These are phyloP conservation scores for Aspergillus pseudoterreus DNA, from an alignment of 2,329 filamentous ascomycete genomes.

Conservation along the genomic window DNA sequence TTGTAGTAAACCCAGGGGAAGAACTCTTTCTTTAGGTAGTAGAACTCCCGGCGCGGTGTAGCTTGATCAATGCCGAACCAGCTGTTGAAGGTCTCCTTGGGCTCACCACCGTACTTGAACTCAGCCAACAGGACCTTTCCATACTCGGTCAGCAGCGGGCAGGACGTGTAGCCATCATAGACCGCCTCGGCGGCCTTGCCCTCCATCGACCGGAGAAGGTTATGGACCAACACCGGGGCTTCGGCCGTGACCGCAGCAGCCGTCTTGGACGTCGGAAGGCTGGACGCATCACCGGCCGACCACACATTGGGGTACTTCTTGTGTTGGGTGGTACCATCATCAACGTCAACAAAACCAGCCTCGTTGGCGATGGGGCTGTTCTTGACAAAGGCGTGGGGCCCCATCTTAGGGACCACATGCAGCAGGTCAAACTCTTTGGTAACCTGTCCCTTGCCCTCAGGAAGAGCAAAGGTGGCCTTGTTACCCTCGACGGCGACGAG, in stretches of 20 bases:
- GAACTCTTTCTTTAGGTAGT: slow-evolving; percentile 63
- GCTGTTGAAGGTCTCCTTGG: slow-evolving; percentile 60
- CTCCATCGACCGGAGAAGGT: slow-evolving; percentile 45
- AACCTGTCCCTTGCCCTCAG: slow-evolving; percentile 44
- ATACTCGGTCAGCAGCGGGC: slow-evolving; percentile 54
- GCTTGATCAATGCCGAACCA: slow-evolving; percentile 57
- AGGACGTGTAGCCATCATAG: slow-evolving; percentile 57
- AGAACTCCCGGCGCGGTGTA: slow-evolving; percentile 55
- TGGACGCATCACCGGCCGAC: slow-evolving; percentile 59
- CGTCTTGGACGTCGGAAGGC: slow-evolving; percentile 56
- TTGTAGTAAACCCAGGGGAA: slow-evolving; percentile 65
- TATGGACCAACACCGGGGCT: slow-evolving; percentile 50
- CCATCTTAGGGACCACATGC: slow-evolving; percentile 59
- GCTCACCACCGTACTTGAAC: slow-evolving; percentile 61
- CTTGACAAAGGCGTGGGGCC: slow-evolving; percentile 53
- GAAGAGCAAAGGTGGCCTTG: slow-evolving; percentile 49
- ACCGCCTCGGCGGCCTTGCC: slow-evolving; percentile 42
- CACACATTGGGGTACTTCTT: slow-evolving; percentile 56
- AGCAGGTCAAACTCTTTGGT: slow-evolving; percentile 52
- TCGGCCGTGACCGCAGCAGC: slow-evolving; percentile 52
- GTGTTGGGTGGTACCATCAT: slow-evolving; percentile 52
- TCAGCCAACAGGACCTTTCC: slow-evolving; percentile 62
- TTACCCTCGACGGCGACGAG: slow-evolving; percentile 53
- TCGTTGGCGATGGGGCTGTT: slow-evolving; percentile 53
- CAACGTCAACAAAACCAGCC: slow-evolving; percentile 57